Evolutionary conservation across 192 early-diverging fungal genomes (phyloP), one percentile per base, ranked within the genome.

Genomic region (Mortierella antarctica): DNA sequence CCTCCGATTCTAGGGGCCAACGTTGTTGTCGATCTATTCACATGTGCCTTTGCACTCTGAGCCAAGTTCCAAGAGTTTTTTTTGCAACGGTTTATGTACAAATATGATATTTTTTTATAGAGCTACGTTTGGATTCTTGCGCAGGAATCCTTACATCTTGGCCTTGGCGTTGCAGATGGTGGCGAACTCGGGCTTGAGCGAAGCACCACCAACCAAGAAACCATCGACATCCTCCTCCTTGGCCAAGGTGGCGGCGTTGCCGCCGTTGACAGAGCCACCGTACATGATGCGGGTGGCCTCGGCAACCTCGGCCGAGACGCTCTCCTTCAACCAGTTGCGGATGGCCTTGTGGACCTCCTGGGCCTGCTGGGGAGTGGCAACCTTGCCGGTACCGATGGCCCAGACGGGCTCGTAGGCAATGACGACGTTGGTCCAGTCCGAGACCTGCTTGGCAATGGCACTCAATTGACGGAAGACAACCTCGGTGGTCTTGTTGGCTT

Each of bases 371-470:
- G 94, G 95, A 20, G 95, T 91, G 52, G 98, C 97, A 12, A 99
- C 97, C 91, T 96, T 96, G 70, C 98, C 98, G 18, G 98, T 99
- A 59, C 98, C 97, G 75, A 99, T 99, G 45, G 98, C 98, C 98
- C 98, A 99, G 63, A 99, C 98, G 62, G 98, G 98, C 88, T 99
- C 98, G 85, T 99, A 99, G 72, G 98, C 98, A 87, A 99, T 89
- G 14, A 99, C 97, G 70, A 99, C 90, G 81, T 95, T 90, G 57
- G 84, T 85, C 98, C 98, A 99, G 88, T 98, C 95, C 53, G 83
- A 81, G 73, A 98, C 74, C 51, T 88, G 85, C 61, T 89, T 86
- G 71, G 91, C 89, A 63, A 98, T 93, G 51, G 95, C 96, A 81
- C 89, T 87, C 57, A 99, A 88, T 88, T 99, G 98, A 62, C 93